Conservation (phyloP, 2,329 filamentous ascomycete genomes). For the Torrubiellomyces zombiae region DNA sequence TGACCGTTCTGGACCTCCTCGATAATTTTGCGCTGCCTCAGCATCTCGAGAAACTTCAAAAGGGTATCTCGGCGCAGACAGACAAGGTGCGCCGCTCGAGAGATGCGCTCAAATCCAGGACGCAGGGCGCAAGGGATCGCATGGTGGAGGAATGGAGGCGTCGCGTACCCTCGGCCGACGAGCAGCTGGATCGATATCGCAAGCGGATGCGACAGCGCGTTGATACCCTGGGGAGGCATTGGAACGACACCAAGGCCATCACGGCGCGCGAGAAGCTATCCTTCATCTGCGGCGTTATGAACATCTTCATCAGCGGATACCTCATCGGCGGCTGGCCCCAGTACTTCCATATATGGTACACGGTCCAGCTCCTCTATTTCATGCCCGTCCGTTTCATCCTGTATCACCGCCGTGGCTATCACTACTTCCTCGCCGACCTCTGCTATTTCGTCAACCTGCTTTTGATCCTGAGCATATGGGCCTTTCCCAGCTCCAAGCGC, state of each 20-base stretch:
- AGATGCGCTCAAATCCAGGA: slow-evolving; percentile 60
- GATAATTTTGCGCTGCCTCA: slow-evolving; percentile 86
- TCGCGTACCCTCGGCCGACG: slow-evolving; percentile 70
- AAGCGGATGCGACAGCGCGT: slow-evolving; percentile 76
- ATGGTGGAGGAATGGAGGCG: slow-evolving; percentile 89
- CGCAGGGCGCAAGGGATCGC: slow-evolving; percentile 65
- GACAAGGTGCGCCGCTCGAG: slow-evolving; percentile 72
- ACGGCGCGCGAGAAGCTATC: slow-evolving; percentile 85
- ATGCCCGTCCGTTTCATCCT: slow-evolving; percentile 92
- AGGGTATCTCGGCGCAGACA: slow-evolving; percentile 63
- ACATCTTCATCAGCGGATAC: slow-evolving; percentile 94
- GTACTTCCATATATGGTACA: slow-evolving; percentile 88
- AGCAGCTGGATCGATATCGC: slow-evolving; percentile 82
- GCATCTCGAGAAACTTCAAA: slow-evolving; percentile 80
- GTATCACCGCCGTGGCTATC: slow-evolving; percentile 81
- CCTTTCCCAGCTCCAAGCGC: slow-evolving; percentile 77
- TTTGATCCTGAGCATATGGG: slow-evolving; percentile 67
- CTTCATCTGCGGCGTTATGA: slow-evolving; percentile 91
- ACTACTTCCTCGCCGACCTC: slow-evolving; percentile 92
- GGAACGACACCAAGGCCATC: slow-evolving; percentile 80
- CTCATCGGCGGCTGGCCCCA: slow-evolving; percentile 74
- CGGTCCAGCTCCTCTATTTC: slow-evolving; percentile 73
- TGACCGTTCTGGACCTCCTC: slow-evolving; percentile 83
- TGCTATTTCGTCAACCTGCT: slow-evolving; percentile 97
- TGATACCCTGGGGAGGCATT: slow-evolving; percentile 69